These are phyloP conservation scores for Pythium chondricola DNA, from an alignment of 352 stramenopile species.

Conservation along the genomic window DNA sequence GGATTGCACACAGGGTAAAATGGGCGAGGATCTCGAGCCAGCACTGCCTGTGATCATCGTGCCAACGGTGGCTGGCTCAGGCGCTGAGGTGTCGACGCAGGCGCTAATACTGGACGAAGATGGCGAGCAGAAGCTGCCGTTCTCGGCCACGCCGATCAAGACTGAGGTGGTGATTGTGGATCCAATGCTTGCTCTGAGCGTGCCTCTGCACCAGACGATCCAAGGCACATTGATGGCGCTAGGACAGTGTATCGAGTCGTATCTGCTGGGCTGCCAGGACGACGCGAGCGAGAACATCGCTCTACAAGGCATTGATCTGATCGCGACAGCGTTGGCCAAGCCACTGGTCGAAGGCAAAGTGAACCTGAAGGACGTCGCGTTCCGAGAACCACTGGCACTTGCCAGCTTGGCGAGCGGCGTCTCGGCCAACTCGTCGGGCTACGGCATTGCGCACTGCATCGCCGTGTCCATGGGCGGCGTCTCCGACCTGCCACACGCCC, in stretches of 20 bases:
- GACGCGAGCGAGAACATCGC: slow-evolving; percentile 34
- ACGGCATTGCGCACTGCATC: slow-evolving; percentile 42
- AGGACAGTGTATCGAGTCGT: slow-evolving; percentile 71
- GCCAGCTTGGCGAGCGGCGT: slow-evolving; percentile 54
- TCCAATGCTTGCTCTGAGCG: slow-evolving; percentile 53
- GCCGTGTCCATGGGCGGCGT: slow-evolving; percentile 61
- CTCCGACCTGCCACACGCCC: slow-evolving; percentile 56
- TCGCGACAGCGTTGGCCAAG: slow-evolving; percentile 40
- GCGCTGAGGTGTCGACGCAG: slow-evolving; percentile 43
- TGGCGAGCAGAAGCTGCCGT: slow-evolving; percentile 47
- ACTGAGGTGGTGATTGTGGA: slow-evolving; percentile 60
- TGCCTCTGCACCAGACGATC: slow-evolving; percentile 44
- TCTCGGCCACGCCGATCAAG: slow-evolving; percentile 33
- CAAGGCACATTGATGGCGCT: slow-evolving; percentile 59
- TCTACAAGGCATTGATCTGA: slow-evolving; percentile 51
- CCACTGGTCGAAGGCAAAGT: slow-evolving; percentile 59
- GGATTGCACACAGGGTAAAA: slow-evolving; percentile 4
- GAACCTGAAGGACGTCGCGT: slow-evolving; percentile 43
- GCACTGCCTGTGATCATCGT: slow-evolving; percentile 44
- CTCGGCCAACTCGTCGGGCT: slow-evolving; percentile 44
- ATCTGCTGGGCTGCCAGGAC: slow-evolving; percentile 44
- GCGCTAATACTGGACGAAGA: slow-evolving; percentile 63
- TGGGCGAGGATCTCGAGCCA: slow-evolving; percentile 15
- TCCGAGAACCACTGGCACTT: slow-evolving; percentile 50
- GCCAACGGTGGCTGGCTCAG: slow-evolving; percentile 48